Evolutionary conservation across 495 filamentous ascomycete species (phyloP), one percentile per base, ranked within the genome.

Genomic region (Xylaria longipes): DNA sequence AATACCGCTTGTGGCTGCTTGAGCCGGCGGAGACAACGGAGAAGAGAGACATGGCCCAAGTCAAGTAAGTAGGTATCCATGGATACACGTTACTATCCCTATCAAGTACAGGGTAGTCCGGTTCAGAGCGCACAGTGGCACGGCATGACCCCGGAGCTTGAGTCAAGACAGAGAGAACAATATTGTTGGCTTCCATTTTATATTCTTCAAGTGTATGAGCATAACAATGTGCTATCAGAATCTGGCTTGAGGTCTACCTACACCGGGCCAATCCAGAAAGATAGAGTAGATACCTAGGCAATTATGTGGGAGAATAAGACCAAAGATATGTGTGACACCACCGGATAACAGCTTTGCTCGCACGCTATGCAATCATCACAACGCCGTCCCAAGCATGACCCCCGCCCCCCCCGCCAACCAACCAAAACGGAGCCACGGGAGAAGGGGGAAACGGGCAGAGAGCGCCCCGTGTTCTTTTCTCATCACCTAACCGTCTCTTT

Each of bases 361-460:
- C 66, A 70, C 65, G 77, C 77, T 74, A 79, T 74, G 73, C 74
- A 74, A 52, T 67, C 37, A 70, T 69, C 65, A 56, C 68, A 61
- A 54, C 43, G 31, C 72, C 65, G 29, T 43, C 61, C 46, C 46
- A 63, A 54, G 45, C 27, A 65, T 39, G 50, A 37, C 43, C 66
- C 48, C 17, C 65, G 29, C 29, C 39, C 46, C 35, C 17, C 43
- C 48, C 6, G 29, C 15, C 41, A 48, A 62, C 37, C 46, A 71
- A 68, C 70, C 22, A 69, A 64, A 50, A 35, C 15, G 31, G 31
- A 20, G 27, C 15, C 39, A 46, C 35, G 31, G 37, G 52, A n/a
- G 37, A 60, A 14, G 52, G 48, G 33, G 35, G 33, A n/a, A 3
- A 22, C 5, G n/a, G 50, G 22, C 6, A 67, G 56, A 31, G 48